phyloP scores from a whole-genome alignment of 1,284 basidiomycete species.

The Tilletiopsis washingtonensis region DNA sequence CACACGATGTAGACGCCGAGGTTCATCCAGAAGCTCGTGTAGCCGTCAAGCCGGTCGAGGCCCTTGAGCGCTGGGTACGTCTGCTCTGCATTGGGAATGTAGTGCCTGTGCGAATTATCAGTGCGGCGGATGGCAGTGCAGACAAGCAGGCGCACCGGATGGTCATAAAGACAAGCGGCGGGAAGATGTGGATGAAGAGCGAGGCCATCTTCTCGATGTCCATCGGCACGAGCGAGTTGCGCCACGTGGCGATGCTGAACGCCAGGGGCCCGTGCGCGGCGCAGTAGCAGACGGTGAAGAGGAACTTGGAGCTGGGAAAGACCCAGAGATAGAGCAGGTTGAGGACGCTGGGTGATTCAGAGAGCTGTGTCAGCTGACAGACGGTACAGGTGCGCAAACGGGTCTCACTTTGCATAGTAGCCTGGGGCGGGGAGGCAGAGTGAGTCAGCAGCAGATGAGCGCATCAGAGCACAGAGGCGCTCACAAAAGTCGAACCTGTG shows the following conservation, averaged over 20 bases:
- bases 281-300: constrained; percentile 35
- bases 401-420: constrained; percentile 8
- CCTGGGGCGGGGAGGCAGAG: background rate
- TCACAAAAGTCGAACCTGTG: background rate
- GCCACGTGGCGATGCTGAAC: constrained; percentile 88
- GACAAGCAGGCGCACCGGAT: constrained; percentile 1
- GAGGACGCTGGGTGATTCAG: constrained; percentile 80
- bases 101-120: constrained; percentile 70
- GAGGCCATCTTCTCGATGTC: constrained; percentile 71
- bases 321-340: constrained; percentile 64
- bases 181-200: constrained; percentile 81
- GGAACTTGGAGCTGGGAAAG: constrained; percentile 23
- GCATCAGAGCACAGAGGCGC: background rate
- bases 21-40: constrained; percentile 54
- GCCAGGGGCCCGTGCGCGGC: constrained; percentile 61
- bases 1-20: background rate
- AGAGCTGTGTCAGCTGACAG: no score
- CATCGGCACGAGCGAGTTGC: constrained; percentile 63
- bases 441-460: background rate
- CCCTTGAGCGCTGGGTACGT: constrained; percentile 73
- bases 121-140: constrained; percentile 65
- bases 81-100: constrained; percentile 61
- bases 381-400: background rate
- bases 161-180: constrained; percentile 56
- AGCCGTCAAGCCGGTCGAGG: constrained; percentile 59